Evolutionary conservation across 2,329 filamentous ascomycete species (phyloP), one percentile per base, ranked within the genome.

Genomic region (Dothidotthia symphoricarpi): DNA sequence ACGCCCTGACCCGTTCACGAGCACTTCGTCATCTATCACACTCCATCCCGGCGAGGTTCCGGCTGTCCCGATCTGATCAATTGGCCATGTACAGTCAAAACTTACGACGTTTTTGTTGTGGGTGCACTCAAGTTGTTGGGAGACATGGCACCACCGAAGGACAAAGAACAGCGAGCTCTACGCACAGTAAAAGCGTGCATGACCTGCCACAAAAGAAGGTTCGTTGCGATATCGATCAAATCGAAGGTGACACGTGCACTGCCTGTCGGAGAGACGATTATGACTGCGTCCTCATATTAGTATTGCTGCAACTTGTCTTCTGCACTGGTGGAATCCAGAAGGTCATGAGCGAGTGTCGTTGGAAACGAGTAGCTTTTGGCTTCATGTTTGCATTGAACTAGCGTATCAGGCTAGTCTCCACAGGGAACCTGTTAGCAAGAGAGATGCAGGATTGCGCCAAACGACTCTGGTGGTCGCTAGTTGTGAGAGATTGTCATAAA

Each of bases 401-500:
- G 69, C 68, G 2, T 69, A 71, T 51, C 69, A 72, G 37, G 59
- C 71, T 38, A 69, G 70, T 3, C 51, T 73, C n/a, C 69, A 72
- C 41, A 62, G 65, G 27, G 69, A 73, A 34, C 68, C 69, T 3
- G 48, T 47, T 3, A 51, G 51, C 4, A 62, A 59, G 32, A 45
- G 54, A 16, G 64, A 70, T 38, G 59, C 62, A 22, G 50, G 59
- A 5, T 40, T 70, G 9, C 56, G 69, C 31, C n/a, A 64, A 62
- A 34, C 56, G 68, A 31, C 53, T 72, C 7, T 72, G 69, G 69
- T 72, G 69, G 69, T 68, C 66, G 13, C 45, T 72, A 13, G 67
- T 68, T 28, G 67, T 69, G 34, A 55, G 67, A 27, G 69, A 72
- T 40, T 63, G 60, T 71, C 16, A 70, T 70, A 24, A 69, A 68